Conservation (phyloP, 306 rosid genomes). For the Rosa rugosa region DNA sequence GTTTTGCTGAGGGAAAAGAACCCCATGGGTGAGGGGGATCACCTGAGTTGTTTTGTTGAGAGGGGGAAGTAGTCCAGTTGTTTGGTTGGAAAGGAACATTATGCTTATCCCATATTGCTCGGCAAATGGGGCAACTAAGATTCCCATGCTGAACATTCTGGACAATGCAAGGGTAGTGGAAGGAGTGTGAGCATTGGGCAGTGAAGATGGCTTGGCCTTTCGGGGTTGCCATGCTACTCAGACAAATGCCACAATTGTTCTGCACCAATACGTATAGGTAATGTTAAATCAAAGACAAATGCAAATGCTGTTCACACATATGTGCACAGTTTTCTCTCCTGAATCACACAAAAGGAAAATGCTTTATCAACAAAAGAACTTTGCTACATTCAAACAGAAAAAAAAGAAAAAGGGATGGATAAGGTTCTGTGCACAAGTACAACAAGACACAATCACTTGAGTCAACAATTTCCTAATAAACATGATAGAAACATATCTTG, state of each 20-base stretch:
- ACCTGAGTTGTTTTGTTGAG: neutral
- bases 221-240: neutral
- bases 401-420: neutral
- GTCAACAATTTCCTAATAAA: neutral
- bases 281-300: neutral
- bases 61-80: neutral
- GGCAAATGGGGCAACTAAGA: slow-evolving; percentile 13
- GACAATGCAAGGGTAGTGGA: slow-evolving; percentile 16
- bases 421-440: neutral
- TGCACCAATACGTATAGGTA: neutral
- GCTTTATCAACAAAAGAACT: neutral
- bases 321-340: neutral
- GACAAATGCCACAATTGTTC: slow-evolving; percentile 23
- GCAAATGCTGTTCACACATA: neutral
- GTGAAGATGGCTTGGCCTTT: slow-evolving; percentile 19
- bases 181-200: slow-evolving; percentile 17
- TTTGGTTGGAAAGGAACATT: slow-evolving; percentile 17
- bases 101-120: neutral
- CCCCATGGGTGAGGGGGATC: neutral
- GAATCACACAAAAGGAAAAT: neutral
- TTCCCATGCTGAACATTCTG: slow-evolving; percentile 17
- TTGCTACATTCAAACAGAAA: neutral
- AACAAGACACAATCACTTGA: neutral
- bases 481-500: neutral
- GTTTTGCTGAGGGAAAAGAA: neutral